A percentile compares a stretch with the other conserved stretches of the same genome.
phyloP scores from a whole-genome alignment of 257 asterid genomes.

The Osmanthus fragrans region DNA sequence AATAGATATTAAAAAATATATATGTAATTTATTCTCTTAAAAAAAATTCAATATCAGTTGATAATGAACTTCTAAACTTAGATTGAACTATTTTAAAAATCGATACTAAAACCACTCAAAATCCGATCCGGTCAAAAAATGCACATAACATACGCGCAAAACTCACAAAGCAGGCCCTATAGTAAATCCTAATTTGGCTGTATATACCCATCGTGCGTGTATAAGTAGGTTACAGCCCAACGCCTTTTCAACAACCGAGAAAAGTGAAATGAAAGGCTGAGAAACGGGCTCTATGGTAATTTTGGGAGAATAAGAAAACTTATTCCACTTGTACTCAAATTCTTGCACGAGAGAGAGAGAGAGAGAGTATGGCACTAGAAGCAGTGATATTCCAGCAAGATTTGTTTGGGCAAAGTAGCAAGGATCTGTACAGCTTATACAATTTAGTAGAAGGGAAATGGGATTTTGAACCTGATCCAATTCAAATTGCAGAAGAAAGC shows the following conservation, averaged over 20 bases:
- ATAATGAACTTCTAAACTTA: no score
- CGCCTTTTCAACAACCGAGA: background rate
- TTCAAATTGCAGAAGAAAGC: background rate
- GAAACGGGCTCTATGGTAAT: background rate
- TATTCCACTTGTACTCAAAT: no score
- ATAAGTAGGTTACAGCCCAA: background rate
- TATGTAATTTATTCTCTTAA: no score
- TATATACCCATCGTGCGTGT: background rate
- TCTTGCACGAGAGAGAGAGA: background rate
- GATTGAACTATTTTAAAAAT: no score
- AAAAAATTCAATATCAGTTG: no score
- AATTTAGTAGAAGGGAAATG: constrained; percentile 20
- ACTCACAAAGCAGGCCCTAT: no score
- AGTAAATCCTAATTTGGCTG: background rate
- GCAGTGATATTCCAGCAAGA: constrained; percentile 31
- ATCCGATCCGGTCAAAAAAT: no score
- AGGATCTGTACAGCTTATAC: constrained; percentile 14
- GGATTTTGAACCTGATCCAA: constrained; percentile 21
- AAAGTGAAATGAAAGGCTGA: background rate
- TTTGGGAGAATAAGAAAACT: background rate
- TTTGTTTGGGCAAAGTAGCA: background rate
- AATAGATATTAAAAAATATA: no score
- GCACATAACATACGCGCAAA: no score
- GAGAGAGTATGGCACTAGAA: constrained; percentile 35
- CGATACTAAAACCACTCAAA: no score